Evolutionary conservation across 2,329 filamentous ascomycete genomes (phyloP), one percentile per base, ranked within the genome.

Genomic region (Paracorniculantispora psalliotae): DNA sequence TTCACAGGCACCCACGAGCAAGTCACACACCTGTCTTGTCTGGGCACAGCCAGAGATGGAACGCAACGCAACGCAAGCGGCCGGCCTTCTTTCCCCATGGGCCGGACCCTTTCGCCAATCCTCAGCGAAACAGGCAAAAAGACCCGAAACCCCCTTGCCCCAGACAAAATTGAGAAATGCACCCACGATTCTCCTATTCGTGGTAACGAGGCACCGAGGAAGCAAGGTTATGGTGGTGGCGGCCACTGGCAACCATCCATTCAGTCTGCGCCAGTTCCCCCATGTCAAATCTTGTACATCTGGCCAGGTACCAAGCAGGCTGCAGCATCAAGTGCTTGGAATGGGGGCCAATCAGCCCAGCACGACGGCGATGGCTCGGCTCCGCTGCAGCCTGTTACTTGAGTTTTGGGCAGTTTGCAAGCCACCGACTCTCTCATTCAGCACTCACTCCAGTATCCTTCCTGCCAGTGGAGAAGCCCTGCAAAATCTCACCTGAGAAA

Each of bases 271-370:
- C 30, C 30, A 7, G 7, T 12, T 12, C 30, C 30, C 6, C 12
- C 30, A 33, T 33, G 30, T 12, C 30, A 33, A 33, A n/a, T n/a
- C 17, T 15, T 43, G 15, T n/a, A 43, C 15, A 43, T 43, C 39
- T 17, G 7, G 39, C 15, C 39, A 43, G 39, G 39, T 21, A n/a
- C 15, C 39, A 9, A 15, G 15, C 39, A 43, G 15, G 39, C 19
- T 43, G 39, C 39, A 43, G 39, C 39, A n/a, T 8, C 39, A 15
- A 43, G 39, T 6, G 39, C 39, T n/a, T 61, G 59, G 61, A 62
- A 69, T 65, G 65, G 63, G 65, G 62, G 60, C 70, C 70, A 72
- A 72, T 72, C 69, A 72, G 61, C 69, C 63, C 60, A 68, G 65
- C 67, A 69, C 65, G 67, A 67, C 67, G 66, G 54, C 33, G 56